phyloP scores from a whole-genome alignment of 192 early-diverging fungal genomes.

The Coemansia sp. region DNA sequence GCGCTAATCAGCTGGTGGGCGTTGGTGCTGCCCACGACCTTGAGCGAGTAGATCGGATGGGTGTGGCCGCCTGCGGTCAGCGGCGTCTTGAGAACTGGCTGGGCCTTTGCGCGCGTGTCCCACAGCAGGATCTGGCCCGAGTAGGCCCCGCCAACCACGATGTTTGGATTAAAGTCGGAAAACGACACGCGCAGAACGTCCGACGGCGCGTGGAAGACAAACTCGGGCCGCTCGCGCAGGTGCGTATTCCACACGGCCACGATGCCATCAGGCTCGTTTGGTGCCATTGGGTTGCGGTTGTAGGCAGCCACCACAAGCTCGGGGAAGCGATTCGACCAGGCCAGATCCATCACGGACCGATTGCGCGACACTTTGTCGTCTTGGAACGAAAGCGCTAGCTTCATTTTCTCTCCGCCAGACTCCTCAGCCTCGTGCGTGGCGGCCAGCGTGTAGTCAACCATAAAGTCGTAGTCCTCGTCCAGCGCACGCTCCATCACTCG shows the following conservation, averaged over 20 bases:
- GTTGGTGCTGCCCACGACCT: conserved; percentile 92
- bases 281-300: conserved; percentile 83
- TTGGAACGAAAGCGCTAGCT: conserved; percentile 69
- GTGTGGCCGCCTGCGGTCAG: conserved; percentile 92
- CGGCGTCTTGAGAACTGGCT: conserved; percentile 91
- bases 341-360: conserved; percentile 88
- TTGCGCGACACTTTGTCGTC: conserved; percentile 84
- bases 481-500: conserved; percentile 89
- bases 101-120: conserved; percentile 90
- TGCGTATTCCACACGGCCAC: conserved; percentile 94
- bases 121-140: conserved; percentile 97
- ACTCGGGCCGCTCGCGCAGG: conserved; percentile 86
- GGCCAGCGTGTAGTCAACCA: conserved; percentile 89
- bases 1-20: conserved; percentile 91
- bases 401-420: conserved; percentile 65
- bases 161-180: conserved; percentile 89
- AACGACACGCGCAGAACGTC: conserved; percentile 87
- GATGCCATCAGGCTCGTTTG: conserved; percentile 92
- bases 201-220: conserved; percentile 91
- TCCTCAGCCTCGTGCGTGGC: conserved; percentile 53
- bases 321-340: conserved; percentile 88
- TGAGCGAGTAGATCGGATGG: conserved; percentile 90
- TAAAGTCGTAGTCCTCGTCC: conserved; percentile 84
- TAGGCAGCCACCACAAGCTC: conserved; percentile 90
- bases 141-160: conserved; percentile 94